These are phyloP conservation scores for Penicillium argentinense DNA, from an alignment of 495 filamentous ascomycete species.

Conservation along the genomic window DNA sequence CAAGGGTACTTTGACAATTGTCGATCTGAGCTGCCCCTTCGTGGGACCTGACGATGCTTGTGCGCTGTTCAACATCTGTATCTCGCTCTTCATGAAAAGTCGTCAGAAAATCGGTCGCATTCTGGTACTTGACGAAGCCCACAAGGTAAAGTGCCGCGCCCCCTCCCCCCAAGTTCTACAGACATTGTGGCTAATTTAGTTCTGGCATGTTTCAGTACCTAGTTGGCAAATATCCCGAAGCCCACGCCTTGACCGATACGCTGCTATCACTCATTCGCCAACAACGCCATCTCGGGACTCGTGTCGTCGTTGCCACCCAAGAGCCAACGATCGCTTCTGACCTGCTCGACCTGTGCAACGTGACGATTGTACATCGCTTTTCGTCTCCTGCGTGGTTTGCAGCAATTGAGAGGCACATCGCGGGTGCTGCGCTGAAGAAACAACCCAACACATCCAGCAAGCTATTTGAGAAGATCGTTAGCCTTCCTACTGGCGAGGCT, in stretches of 20 bases:
- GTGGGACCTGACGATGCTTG: too few species aligned
- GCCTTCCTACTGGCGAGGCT: constrained; percentile 61
- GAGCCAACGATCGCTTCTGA: constrained; percentile 72
- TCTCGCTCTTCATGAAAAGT: constrained; percentile 59
- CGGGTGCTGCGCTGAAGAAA: constrained; percentile 34
- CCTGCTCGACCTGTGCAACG: constrained; percentile 67
- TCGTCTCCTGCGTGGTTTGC: constrained; percentile 68
- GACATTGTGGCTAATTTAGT: neutral
- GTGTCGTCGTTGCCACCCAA: constrained; percentile 72
- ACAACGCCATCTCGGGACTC: constrained; percentile 68
- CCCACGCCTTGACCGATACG: constrained; percentile 56
- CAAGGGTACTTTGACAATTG: too few species aligned
- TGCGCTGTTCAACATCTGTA: constrained; percentile 67
- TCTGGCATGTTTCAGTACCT: constrained; percentile 56
- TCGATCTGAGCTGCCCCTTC: too few species aligned
- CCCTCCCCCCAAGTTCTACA: too few species aligned
- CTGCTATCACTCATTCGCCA: constrained; percentile 65
- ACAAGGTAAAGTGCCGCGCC: constrained; percentile 53
- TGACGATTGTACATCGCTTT: constrained; percentile 74
- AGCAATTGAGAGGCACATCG: constrained; percentile 60
- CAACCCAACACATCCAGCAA: constrained; percentile 13
- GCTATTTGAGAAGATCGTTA: constrained; percentile 55
- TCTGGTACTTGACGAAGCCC: constrained; percentile 60
- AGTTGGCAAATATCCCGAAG: constrained; percentile 30
- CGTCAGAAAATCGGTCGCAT: constrained; percentile 43